Evolutionary conservation across 2,329 filamentous ascomycete species (phyloP).

Genomic region (Gaeumannomyces sp.): DNA sequence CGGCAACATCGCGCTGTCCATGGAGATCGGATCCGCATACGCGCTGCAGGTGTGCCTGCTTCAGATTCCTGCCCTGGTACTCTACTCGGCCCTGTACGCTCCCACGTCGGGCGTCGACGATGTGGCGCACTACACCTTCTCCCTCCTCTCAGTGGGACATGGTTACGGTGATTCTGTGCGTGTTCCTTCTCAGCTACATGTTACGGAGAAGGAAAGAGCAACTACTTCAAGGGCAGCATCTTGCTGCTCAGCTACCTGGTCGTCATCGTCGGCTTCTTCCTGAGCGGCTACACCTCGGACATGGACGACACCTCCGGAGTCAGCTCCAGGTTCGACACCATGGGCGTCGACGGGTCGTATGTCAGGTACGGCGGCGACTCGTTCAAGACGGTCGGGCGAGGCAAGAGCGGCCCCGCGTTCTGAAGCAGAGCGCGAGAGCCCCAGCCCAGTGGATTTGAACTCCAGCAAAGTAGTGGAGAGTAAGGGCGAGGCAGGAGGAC

Average conservation of each 20-base stretch:
- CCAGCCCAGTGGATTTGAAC: too few relatives aligned
- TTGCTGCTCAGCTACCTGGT: slow-evolving; percentile 89
- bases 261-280: slow-evolving; percentile 86
- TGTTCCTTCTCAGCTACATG: slow-evolving; percentile 95
- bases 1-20: slow-evolving; percentile 94
- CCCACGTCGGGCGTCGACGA: slow-evolving; percentile 32
- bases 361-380: slow-evolving; percentile 29
- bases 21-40: slow-evolving; percentile 98
- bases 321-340: slow-evolving; percentile 43
- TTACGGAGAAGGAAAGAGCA: slow-evolving; percentile 98
- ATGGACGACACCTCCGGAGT: slow-evolving; percentile 19
- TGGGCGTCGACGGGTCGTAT: slow-evolving; percentile 44
- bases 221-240: slow-evolving; percentile 99
- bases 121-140: slow-evolving; percentile 60
- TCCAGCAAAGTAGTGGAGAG: too few relatives aligned
- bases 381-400: slow-evolving; percentile 47
- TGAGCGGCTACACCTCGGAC: slow-evolving; percentile 53
- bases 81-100: slow-evolving; percentile 74
- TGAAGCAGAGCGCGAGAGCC: slow-evolving; percentile 12
- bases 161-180: slow-evolving; percentile 91
- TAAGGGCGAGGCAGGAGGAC: too few relatives aligned
- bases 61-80: slow-evolving; percentile 86
- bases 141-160: slow-evolving; percentile 98
- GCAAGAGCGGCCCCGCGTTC: slow-evolving; percentile 31
- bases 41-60: slow-evolving; percentile 92